Evolutionary conservation across 2,329 filamentous ascomycete species (phyloP).

Genomic region (Pestalotiopsis sp.): DNA sequence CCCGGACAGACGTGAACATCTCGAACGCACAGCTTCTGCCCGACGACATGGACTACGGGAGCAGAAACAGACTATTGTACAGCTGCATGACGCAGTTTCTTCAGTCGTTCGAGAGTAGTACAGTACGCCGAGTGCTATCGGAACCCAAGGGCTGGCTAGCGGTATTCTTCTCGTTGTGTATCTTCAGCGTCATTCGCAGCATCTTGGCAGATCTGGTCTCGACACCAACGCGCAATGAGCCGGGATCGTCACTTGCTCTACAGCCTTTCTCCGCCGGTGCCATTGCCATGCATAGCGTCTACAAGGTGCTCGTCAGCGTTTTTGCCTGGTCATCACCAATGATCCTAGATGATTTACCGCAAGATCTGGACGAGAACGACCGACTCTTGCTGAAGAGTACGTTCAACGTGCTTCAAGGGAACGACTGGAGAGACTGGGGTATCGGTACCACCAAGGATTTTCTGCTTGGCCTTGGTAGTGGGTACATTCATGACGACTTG

Average conservation of each 20-base stretch:
- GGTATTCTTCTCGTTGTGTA: constrained; percentile 56
- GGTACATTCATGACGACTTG: constrained; percentile 38
- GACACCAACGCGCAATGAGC: constrained; percentile 29
- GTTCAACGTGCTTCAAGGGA: constrained; percentile 48
- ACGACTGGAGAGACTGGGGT: constrained; percentile 48
- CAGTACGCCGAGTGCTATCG: constrained; percentile 40
- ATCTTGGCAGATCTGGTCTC: constrained; percentile 51
- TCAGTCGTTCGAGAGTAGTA: constrained; percentile 52
- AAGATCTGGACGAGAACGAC: constrained; percentile 48
- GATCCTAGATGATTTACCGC: constrained; percentile 46
- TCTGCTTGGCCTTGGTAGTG: constrained; percentile 50
- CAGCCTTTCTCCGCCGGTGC: constrained; percentile 27
- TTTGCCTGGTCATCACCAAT: constrained; percentile 47
- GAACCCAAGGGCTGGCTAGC: constrained; percentile 52
- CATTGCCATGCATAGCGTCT: constrained; percentile 49
- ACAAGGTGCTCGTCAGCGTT: constrained; percentile 53
- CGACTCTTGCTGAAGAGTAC: constrained; percentile 45
- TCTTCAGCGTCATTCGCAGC: constrained; percentile 60
- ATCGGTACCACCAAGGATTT: constrained; percentile 54
- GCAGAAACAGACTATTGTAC: constrained; percentile 50
- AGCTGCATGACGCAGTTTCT: constrained; percentile 55
- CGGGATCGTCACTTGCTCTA: constrained; percentile 26
- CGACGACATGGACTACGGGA: constrained; percentile 50
- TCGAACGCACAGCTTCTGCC: constrained; percentile 34
- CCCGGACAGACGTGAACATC: constrained; percentile 40